Conservation (phyloP, 768 basidiomycete genomes). For the Chlorophyllum brunneum region DNA sequence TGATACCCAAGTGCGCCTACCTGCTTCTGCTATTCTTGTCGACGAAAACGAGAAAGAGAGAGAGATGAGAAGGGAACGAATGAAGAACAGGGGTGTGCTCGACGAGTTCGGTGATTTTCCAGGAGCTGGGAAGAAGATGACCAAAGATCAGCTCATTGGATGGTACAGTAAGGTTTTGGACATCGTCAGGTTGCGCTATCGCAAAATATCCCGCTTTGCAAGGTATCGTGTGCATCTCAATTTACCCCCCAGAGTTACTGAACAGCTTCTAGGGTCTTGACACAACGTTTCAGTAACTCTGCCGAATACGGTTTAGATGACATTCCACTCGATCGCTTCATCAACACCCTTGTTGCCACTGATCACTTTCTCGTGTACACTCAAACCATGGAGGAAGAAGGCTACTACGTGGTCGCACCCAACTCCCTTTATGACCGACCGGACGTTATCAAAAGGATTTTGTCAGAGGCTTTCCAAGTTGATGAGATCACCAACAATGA, state of each 20-base stretch:
- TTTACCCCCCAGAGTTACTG: conserved; percentile 9
- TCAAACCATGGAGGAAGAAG: conserved; percentile 80
- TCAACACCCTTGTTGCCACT: conserved; percentile 71
- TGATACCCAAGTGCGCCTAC: conserved; percentile 86
- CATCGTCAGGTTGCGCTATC: conserved; percentile 84
- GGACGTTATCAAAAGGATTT: conserved; percentile 71
- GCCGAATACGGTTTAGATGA: conserved; percentile 85
- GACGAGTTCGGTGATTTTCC: conserved; percentile 22
- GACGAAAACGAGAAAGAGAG: conserved; percentile 18
- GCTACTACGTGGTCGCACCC: conserved; percentile 86
- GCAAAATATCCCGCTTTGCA: conserved; percentile 92
- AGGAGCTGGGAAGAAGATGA: conserved; percentile 52
- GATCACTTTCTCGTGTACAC: conserved; percentile 96
- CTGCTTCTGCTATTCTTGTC: conserved; percentile 38
- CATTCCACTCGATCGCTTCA: conserved; percentile 72
- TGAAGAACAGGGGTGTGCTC: conserved; percentile 10
- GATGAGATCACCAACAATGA: conserved; percentile 58
- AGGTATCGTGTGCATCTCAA: conserved; percentile 43
- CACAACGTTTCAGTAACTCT: conserved; percentile 89
- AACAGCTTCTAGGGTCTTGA: conserved; percentile 47
- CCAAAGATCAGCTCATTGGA: conserved; percentile 72
- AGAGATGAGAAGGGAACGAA: conserved; percentile 10
- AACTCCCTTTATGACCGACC: conserved; percentile 71
- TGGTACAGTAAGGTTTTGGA: conserved; percentile 96
- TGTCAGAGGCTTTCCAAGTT: conserved; percentile 83